These are phyloP conservation scores for Ajuga reptans DNA, from an alignment of 305 asterid species.

Conservation along the genomic window DNA sequence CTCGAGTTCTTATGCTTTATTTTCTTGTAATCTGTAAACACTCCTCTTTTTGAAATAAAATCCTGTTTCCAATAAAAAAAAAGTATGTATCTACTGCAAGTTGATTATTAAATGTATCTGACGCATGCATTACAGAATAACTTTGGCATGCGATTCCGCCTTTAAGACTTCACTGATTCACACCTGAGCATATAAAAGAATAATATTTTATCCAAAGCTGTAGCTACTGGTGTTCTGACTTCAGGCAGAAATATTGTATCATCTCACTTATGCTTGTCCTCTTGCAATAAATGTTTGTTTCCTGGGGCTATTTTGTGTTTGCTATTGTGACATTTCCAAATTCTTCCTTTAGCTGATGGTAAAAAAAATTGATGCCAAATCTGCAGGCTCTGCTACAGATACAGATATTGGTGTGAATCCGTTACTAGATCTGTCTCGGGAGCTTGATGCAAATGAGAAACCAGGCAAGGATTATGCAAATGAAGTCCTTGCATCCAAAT, in stretches of 20 bases:
- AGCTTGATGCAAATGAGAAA: slow-evolving; percentile 22
- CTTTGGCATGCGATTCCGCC: neutral
- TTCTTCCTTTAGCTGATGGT: neutral
- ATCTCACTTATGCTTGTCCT: neutral
- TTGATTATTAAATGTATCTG: neutral
- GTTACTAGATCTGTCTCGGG: slow-evolving; percentile 24
- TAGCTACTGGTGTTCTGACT: neutral
- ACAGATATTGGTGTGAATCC: slow-evolving; percentile 19
- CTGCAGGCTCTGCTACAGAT: slow-evolving; percentile 25
- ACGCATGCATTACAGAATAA: neutral
- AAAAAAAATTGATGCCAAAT: neutral
- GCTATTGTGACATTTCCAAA: neutral
- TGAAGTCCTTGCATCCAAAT: slow-evolving; percentile 30
- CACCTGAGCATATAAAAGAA: neutral
- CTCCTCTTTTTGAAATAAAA: too few relatives aligned
- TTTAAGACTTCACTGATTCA: neutral
- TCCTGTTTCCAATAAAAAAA: too few relatives aligned
- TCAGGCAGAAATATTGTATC: neutral
- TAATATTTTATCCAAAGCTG: neutral
- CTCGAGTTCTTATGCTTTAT: too few relatives aligned
- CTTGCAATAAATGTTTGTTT: slow-evolving; percentile 7
- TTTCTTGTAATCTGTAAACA: too few relatives aligned
- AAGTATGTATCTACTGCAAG: neutral
- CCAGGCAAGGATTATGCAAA: slow-evolving; percentile 20
- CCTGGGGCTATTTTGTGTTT: neutral